A percentile compares a stretch with the other conserved stretches of the same genome.
These are phyloP conservation scores for Pyracantha coccinea DNA, from an alignment of 331 rosid genomes.

Conservation along the genomic window DNA sequence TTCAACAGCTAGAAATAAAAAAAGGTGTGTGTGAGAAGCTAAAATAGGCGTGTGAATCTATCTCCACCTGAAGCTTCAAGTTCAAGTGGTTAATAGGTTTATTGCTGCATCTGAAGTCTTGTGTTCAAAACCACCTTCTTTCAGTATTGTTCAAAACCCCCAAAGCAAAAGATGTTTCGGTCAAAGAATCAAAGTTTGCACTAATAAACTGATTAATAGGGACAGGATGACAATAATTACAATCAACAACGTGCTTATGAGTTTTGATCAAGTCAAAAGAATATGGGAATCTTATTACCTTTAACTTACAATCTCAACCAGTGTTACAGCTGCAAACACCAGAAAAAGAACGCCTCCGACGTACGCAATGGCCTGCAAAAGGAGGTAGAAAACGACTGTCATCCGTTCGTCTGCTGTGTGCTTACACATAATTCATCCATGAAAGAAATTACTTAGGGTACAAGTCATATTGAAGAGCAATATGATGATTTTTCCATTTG, in stretches of 20 bases:
- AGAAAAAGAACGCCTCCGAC: conserved; percentile 91
- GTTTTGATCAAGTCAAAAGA: background rate
- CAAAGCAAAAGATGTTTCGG: background rate
- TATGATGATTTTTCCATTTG: too few species aligned
- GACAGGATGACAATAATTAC: background rate
- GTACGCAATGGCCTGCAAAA: conserved; percentile 74
- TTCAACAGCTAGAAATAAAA: too few species aligned
- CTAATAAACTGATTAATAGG: background rate
- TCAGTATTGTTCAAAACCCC: background rate
- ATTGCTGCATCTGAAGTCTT: background rate
- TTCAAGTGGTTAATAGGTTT: too few species aligned
- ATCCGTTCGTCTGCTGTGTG: background rate
- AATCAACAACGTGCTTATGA: background rate
- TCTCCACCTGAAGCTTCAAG: background rate
- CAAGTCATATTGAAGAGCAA: background rate
- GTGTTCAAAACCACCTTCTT: background rate
- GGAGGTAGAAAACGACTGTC: conserved; percentile 5
- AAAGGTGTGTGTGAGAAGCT: background rate
- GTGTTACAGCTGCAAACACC: conserved; percentile 74
- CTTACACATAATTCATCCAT: background rate
- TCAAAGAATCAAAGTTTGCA: background rate
- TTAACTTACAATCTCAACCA: conserved; percentile 59
- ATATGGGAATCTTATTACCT: background rate
- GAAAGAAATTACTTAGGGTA: background rate
- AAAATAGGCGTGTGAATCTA: background rate